Conservation (phyloP, 768 basidiomycete species). For the Rhizopogon vinicolor region DNA sequence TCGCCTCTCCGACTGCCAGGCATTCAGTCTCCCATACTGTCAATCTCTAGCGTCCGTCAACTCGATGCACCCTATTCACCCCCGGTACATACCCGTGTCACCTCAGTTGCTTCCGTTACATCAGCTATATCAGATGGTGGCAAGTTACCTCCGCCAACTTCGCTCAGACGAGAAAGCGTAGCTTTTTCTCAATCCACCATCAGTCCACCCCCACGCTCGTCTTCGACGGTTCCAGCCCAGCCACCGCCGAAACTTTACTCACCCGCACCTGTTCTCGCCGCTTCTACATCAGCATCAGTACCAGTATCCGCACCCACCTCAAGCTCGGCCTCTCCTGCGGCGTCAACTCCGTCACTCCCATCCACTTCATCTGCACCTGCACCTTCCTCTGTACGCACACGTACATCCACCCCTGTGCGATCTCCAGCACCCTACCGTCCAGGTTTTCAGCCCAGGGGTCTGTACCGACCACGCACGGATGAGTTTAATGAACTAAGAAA, state of each 20-base stretch:
- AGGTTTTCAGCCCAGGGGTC: constrained; percentile 91
- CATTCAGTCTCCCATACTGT: constrained; percentile 12
- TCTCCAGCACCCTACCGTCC: constrained; percentile 70
- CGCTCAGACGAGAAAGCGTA: not conserved
- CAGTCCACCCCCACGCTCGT: constrained; percentile 8
- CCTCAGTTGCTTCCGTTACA: constrained; percentile 24
- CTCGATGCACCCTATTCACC: constrained; percentile 27
- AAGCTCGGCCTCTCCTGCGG: constrained; percentile 12
- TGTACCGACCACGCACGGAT: constrained; percentile 75
- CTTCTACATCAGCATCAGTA: constrained; percentile 10
- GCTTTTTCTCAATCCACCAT: not conserved
- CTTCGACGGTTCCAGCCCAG: constrained; percentile 8
- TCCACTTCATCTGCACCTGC: constrained; percentile 12
- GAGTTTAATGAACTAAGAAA: constrained; percentile 55
- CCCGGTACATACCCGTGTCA: constrained; percentile 20
- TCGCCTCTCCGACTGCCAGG: constrained; percentile 30
- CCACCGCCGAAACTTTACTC: constrained; percentile 11
- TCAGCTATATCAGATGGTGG: not conserved
- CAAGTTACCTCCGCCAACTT: not conserved
- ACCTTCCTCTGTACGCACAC: constrained; percentile 18
- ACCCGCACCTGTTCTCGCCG: not conserved
- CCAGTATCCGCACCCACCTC: constrained; percentile 6
- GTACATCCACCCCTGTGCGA: constrained; percentile 13
- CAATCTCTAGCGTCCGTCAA: constrained; percentile 18
- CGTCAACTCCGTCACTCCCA: constrained; percentile 11